Evolutionary conservation across 2,329 filamentous ascomycete genomes (phyloP), one percentile per base, ranked within the genome.

Genomic region (Pyrenochaeta sp.): DNA sequence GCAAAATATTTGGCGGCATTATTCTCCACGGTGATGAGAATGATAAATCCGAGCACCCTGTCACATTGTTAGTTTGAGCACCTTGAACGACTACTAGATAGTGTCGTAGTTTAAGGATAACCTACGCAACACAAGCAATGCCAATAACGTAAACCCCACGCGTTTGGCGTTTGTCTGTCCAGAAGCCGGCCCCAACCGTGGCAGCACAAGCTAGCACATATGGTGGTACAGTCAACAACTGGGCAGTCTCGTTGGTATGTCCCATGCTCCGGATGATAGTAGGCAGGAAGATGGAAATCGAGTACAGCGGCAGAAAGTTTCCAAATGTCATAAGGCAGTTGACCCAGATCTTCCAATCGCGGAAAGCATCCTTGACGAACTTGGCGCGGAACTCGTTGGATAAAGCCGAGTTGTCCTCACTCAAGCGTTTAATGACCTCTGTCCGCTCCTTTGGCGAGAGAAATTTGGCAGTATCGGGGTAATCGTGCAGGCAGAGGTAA

Each of bases 251-350:
- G 6, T 79, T 68, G 20, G 81, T 78, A 72, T 89, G 87, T 50
- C 87, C 87, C 88, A 93, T 82, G 44, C 84, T 80, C 48, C 78
- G 75, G 28, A 92, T 79, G 53, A 92, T 88, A 20, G 86, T 89
- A 23, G 89, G 89, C 6, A 93, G 80, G 66, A 93, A 94, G 39
- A 92, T 87, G 5, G 89, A 89, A 60, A 94, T 17, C 4, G 41
- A 32, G 35, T 38, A 37, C 7, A 38, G 30, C 21, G 35, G 41
- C 11, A 38, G 10, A 11, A 35, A 38, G 28, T 45, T 45, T 9
- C 20, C 27, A 3, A 32, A 21, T 14, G 41, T 19, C 27, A 45
- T 45, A 7, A 45, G 19, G 22, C 28, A 34, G 20, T 27, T 35
- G 14, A 39, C 35, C 20, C 29, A 28, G 7, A 45, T 35, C 21